Conservation (phyloP, 2,329 filamentous ascomycete species). For the Trichoderma sp. region DNA sequence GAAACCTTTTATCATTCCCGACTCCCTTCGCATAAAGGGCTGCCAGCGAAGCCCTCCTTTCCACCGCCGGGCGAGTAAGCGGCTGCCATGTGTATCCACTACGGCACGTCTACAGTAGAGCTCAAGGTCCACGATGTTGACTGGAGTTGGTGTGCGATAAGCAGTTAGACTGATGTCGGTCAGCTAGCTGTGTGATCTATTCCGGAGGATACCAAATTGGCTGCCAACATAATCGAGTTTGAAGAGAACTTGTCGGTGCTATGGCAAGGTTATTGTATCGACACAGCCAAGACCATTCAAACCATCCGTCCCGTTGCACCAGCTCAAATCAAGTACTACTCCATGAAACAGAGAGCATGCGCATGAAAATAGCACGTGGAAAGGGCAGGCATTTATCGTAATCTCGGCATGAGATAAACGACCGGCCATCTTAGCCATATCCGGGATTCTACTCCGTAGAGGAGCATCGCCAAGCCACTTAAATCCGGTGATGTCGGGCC, state of each 20-base stretch:
- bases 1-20: background rate
- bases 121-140: background rate
- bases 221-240: background rate
- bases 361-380: background rate
- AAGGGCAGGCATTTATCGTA: background rate
- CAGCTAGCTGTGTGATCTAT: background rate
- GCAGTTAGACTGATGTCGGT: background rate
- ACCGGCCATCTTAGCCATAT: background rate
- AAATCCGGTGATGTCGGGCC: background rate
- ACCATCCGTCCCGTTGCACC: background rate
- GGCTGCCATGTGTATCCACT: conserved; percentile 15
- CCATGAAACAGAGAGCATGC: background rate
- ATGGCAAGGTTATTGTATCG: background rate
- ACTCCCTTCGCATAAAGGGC: background rate
- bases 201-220: background rate
- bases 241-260: too few species aligned
- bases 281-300: background rate
- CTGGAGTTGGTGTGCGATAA: background rate
- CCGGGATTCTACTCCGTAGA: background rate
- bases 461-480: background rate
- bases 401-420: background rate
- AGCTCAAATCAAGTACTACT: background rate
- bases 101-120: background rate
- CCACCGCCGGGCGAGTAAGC: conserved; percentile 7
- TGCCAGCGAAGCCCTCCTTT: conserved; percentile 17